These are phyloP conservation scores for Aulographum hederae DNA, from an alignment of 2,329 filamentous ascomycete species.

Conservation along the genomic window DNA sequence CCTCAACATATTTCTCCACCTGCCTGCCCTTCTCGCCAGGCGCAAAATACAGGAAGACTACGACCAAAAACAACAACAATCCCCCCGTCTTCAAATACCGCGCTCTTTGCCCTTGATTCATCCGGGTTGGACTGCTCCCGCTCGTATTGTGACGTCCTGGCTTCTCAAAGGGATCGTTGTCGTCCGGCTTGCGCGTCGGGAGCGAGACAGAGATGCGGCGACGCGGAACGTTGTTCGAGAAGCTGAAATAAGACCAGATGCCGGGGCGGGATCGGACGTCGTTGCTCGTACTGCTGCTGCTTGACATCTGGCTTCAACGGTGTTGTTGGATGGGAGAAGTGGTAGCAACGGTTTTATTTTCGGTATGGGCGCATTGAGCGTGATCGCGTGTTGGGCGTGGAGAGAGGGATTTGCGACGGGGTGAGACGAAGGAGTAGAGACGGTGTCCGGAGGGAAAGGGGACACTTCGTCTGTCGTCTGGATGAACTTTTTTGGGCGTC, in stretches of 20 bases:
- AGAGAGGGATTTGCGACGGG: no score
- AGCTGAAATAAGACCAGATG: constrained; percentile 35
- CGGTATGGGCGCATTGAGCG: no score
- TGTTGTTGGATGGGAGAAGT: no score
- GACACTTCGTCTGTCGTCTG: no score
- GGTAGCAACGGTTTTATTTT: no score
- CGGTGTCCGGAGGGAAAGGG: no score
- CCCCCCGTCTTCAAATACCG: constrained; percentile 43
- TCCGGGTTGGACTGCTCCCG: constrained; percentile 15
- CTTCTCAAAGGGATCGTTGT: constrained; percentile 27
- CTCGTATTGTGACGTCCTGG: constrained; percentile 21
- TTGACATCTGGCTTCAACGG: no score
- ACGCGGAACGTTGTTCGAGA: constrained; percentile 26
- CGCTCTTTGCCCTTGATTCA: constrained; percentile 24
- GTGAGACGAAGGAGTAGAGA: no score
- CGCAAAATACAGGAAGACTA: constrained; percentile 38
- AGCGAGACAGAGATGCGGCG: constrained; percentile 33
- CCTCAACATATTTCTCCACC: constrained; percentile 5
- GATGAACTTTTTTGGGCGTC: no score
- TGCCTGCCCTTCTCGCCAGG: constrained; percentile 15
- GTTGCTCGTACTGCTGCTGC: no score
- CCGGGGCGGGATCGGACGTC: constrained; percentile 28
- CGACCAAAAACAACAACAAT: constrained; percentile 37
- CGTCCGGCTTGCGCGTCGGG: constrained; percentile 18
- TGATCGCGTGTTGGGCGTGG: no score